These are phyloP conservation scores for Ophiocordyceps sinensis DNA, from an alignment of 2,329 filamentous ascomycete species.

Conservation along the genomic window DNA sequence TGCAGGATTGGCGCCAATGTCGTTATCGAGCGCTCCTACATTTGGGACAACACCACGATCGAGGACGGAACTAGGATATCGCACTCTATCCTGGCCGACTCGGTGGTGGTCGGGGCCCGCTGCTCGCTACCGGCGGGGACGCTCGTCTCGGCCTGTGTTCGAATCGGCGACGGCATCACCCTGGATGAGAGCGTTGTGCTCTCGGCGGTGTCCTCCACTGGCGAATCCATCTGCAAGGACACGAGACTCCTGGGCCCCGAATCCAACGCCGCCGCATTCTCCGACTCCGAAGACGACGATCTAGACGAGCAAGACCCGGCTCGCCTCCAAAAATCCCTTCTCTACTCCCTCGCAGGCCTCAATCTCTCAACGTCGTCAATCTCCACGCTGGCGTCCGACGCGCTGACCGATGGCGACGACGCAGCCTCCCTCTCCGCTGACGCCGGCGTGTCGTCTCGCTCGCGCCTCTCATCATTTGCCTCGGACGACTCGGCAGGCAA, in stretches of 20 bases:
- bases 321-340: conserved; percentile 37
- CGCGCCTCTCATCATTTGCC: conserved; percentile 55
- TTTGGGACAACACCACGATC: conserved; percentile 76
- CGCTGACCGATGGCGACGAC: conserved; percentile 50
- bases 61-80: conserved; percentile 59
- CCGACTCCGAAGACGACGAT: conserved; percentile 32
- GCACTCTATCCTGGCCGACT: conserved; percentile 63
- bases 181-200: conserved; percentile 21
- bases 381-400: conserved; percentile 48
- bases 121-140: conserved; percentile 58
- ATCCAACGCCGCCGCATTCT: conserved; percentile 36
- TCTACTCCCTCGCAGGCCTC: conserved; percentile 37
- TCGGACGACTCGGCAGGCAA: conserved; percentile 51
- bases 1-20: conserved; percentile 83
- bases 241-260: conserved; percentile 29
- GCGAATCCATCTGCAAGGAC: conserved; percentile 24
- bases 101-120: conserved; percentile 54
- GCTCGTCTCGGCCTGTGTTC: conserved; percentile 66
- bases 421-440: conserved; percentile 38
- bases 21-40: conserved; percentile 60
- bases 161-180: conserved; percentile 47
- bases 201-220: conserved; percentile 21
- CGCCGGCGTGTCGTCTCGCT: conserved; percentile 34
- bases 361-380: conserved; percentile 40
- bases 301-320: conserved; percentile 34